phyloP scores from a whole-genome alignment of 2,329 filamentous ascomycete species.

The Fusarium protoensiforme region DNA sequence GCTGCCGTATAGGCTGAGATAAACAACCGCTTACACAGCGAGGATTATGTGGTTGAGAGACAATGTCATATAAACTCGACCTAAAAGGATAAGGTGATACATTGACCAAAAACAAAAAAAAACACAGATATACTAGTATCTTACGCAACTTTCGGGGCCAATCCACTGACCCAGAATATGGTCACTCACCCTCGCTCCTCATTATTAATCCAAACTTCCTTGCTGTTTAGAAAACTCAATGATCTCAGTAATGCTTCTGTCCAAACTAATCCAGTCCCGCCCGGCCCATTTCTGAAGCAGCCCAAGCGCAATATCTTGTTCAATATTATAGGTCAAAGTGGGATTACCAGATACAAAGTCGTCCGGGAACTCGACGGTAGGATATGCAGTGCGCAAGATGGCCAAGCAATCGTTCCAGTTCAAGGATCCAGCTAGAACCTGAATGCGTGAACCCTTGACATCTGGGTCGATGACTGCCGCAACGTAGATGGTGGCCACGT shows the following conservation, averaged over 20 bases:
- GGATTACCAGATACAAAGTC: background rate
- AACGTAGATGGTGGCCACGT: background rate
- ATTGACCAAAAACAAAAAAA: background rate
- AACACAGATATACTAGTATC: background rate
- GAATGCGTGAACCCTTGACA: background rate
- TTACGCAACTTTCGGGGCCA: background rate
- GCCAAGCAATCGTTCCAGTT: background rate
- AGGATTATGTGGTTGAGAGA: background rate
- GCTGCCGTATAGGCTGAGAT: background rate
- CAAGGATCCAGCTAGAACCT: background rate
- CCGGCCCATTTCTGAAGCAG: slow-evolving; percentile 7
- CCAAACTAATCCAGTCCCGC: background rate
- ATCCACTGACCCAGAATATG: background rate
- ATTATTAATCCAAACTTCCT: background rate
- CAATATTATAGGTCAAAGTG: background rate
- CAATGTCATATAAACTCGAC: background rate
- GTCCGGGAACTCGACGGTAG: background rate
- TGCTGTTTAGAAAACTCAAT: background rate
- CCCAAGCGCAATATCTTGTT: background rate
- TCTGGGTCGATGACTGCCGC: background rate
- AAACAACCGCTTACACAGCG: background rate
- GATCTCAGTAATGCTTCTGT: background rate
- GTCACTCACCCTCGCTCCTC: background rate
- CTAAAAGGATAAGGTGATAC: background rate
- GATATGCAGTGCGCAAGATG: background rate